Base-by-base conservation (phyloP, 257 asterid genomes). In the Solanum rostratum region DNA sequence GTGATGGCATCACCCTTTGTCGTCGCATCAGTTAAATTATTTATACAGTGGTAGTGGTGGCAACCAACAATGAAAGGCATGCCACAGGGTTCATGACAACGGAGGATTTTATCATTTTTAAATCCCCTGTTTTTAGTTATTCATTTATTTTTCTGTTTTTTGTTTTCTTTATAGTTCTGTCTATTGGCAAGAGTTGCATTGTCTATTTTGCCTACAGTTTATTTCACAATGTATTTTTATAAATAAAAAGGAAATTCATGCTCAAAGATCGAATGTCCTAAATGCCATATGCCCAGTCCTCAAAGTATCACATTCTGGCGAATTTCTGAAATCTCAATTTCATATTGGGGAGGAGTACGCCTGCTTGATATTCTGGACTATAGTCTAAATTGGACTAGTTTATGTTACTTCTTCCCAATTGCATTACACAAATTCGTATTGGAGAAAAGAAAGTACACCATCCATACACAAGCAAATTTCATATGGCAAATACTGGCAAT, bases 1-100 rank as follows among this genome's bases (percentile, higher is more conserved):
- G 97, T 15, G 97, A 91, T 85, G 97, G 97, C 37, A 91, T 93
- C 73, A 88, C 95, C 19, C 73, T 93, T 14, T 93, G 97, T 92
- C 87, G 81, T 54, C 92, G 97, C 59, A 84, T 91, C 52, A 53
- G 55, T 66, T 84, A 55, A 84, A 37, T 1, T 29, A 6, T 22
- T 22, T 4, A 24, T 53, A 50, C 11, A 52, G 20, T 14, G 4
- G 15, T 3, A 29, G 3, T 22, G 68, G 33, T 0, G 68, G 68
- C 68, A 60, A 22, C 33, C 14, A 8, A 33, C 3, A 30, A 30
- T 1, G 13, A 0, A 30, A 65, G 22, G 10, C 73, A 33, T 66
- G 76, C 27, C 76, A 68, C 49, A 1, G 0, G n/a, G 2, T 2
- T 45, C 80, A 45, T 73, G 41, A 18, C 22, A 22, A 22, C 10